Conservation (phyloP, 805 yeast species). For the Hanseniaspora meyeri region DNA sequence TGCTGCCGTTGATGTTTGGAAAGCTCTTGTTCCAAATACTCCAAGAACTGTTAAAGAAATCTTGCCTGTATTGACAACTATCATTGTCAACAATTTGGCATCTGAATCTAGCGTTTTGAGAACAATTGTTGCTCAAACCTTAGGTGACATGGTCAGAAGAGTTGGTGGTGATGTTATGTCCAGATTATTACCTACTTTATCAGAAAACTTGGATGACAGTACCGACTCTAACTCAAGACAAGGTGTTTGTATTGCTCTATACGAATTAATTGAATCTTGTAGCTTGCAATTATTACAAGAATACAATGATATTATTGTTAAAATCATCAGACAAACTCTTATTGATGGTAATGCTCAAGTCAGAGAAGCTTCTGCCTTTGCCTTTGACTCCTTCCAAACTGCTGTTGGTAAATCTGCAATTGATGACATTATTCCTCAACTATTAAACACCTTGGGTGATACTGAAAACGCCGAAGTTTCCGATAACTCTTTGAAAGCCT, state of each 20-base stretch:
- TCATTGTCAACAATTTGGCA: slow-evolving; percentile 73
- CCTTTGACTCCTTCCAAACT: slow-evolving; percentile 78
- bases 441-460: slow-evolving; percentile 55
- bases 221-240: slow-evolving; percentile 76
- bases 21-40: slow-evolving; percentile 87
- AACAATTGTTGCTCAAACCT: slow-evolving; percentile 78
- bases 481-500: slow-evolving; percentile 70
- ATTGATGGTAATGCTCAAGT: slow-evolving; percentile 62
- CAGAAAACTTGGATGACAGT: slow-evolving; percentile 44
- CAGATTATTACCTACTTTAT: slow-evolving; percentile 73
- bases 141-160: slow-evolving; percentile 89
- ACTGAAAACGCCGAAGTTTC: slow-evolving; percentile 34
- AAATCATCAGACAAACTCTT: slow-evolving; percentile 65
- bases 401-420: slow-evolving; percentile 73
- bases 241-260: slow-evolving; percentile 90
- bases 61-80: slow-evolving; percentile 64
- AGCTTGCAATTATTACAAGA: slow-evolving; percentile 45
- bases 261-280: slow-evolving; percentile 72
- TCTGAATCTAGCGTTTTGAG: slow-evolving; percentile 69
- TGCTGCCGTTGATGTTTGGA: slow-evolving; percentile 91
- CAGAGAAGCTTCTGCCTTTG: slow-evolving; percentile 81
- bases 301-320: slow-evolving; percentile 57
- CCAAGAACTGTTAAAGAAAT: slow-evolving; percentile 91
- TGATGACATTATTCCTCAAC: slow-evolving; percentile 77
- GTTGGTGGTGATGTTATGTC: slow-evolving; percentile 81